phyloP scores from a whole-genome alignment of 768 basidiomycete species.

The Fibroporia radiculosa region DNA sequence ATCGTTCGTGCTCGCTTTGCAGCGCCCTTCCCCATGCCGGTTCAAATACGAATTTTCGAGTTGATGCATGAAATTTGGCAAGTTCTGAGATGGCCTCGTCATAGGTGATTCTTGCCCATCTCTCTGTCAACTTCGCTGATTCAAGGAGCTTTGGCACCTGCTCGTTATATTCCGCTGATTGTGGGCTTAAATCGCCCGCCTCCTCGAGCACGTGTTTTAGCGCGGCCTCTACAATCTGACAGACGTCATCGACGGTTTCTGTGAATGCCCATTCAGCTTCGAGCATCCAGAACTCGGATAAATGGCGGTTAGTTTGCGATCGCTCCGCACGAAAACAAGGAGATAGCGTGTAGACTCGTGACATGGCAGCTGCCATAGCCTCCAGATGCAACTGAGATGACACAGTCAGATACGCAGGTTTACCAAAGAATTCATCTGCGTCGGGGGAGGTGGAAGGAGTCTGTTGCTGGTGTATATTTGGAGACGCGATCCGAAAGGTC shows the following conservation, averaged over 20 bases:
- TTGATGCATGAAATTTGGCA: conserved; percentile 24
- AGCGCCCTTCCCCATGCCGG: conserved; percentile 66
- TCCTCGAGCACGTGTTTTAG: conserved; percentile 30
- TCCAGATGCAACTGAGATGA: conserved; percentile 96
- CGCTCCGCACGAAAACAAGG: conserved; percentile 94
- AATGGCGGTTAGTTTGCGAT: conserved; percentile 81
- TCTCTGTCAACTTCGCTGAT: background rate
- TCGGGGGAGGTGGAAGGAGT: conserved; percentile 12
- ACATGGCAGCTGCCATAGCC: conserved; percentile 66
- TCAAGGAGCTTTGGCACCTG: background rate
- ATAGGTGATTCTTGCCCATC: conserved; percentile 80
- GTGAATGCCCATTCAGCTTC: conserved; percentile 87
- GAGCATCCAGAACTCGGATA: conserved; percentile 99
- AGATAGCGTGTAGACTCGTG: conserved; percentile 85
- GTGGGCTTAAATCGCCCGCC: conserved; percentile 28
- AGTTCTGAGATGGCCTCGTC: conserved; percentile 64
- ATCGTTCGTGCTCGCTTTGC: conserved; percentile 89
- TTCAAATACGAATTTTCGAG: conserved; percentile 41
- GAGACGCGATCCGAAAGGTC: conserved; percentile 62
- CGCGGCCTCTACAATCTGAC: conserved; percentile 48
- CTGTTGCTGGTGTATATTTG: conserved; percentile 24
- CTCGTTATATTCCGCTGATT: conserved; percentile 16
- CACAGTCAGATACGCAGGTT: conserved; percentile 81
- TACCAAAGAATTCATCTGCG: conserved; percentile 60
- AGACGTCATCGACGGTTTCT: conserved; percentile 38